Evolutionary conservation across 805 yeast species (phyloP).

Genomic region (Candida odintsovae): DNA sequence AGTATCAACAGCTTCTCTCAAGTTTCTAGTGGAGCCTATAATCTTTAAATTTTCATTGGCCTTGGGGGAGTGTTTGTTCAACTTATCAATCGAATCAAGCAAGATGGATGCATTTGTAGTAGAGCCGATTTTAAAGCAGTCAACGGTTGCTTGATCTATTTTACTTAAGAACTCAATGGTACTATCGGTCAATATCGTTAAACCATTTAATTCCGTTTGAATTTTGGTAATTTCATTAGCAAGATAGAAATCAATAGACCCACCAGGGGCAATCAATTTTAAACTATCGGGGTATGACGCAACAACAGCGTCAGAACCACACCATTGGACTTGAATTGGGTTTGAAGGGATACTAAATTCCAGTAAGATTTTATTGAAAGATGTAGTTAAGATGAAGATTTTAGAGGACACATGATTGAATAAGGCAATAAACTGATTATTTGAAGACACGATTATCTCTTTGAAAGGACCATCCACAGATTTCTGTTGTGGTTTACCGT

Average conservation of each 20-base stretch:
- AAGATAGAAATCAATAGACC: conserved; percentile 46
- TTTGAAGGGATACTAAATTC: conserved; percentile 22
- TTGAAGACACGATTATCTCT: conserved; percentile 43
- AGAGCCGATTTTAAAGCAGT: conserved; percentile 78
- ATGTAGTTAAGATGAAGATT: conserved; percentile 45
- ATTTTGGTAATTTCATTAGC: conserved; percentile 34
- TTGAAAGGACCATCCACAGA: conserved; percentile 44
- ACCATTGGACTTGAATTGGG: conserved; percentile 64
- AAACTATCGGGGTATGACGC: conserved; percentile 57
- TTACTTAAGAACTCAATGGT: conserved; percentile 57
- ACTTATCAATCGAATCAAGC: conserved; percentile 67
- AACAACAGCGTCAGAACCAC: conserved; percentile 78
- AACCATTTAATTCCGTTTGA: conserved; percentile 60
- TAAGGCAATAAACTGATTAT: conserved; percentile 48
- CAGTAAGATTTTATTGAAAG: conserved; percentile 21
- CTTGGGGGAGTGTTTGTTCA: conserved; percentile 65
- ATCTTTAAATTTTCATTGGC: conserved; percentile 71
- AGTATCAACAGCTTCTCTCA: conserved; percentile 56
- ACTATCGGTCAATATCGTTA: conserved; percentile 51
- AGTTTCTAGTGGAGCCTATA: conserved; percentile 38
- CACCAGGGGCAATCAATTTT: conserved; percentile 66
- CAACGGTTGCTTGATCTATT: conserved; percentile 51
- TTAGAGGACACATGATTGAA: conserved; percentile 35
- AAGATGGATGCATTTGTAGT: conserved; percentile 77
- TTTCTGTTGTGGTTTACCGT: conserved; percentile 20